Conservation (phyloP, 805 yeast genomes). For the Metschnikowia kofuensis region DNA sequence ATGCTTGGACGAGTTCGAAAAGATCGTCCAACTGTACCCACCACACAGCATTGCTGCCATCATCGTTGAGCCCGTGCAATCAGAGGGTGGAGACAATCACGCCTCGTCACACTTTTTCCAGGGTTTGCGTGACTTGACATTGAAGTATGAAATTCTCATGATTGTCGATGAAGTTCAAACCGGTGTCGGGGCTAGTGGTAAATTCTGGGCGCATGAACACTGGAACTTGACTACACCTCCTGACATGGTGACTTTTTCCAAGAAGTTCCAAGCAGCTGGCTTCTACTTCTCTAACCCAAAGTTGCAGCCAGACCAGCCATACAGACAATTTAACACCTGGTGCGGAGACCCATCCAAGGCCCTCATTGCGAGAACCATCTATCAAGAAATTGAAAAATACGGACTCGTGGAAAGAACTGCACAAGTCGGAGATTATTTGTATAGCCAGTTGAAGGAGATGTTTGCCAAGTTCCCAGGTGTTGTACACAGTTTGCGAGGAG, state of each 20-base stretch:
- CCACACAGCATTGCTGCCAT: constrained; percentile 75
- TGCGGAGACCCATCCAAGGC: constrained; percentile 87
- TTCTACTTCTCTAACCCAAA: constrained; percentile 76
- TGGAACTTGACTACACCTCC: constrained; percentile 73
- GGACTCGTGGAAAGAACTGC: constrained; percentile 54
- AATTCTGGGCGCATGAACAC: constrained; percentile 86
- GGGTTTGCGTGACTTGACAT: constrained; percentile 73
- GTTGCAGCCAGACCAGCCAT: constrained; percentile 68
- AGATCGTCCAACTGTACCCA: constrained; percentile 55
- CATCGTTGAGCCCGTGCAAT: constrained; percentile 86
- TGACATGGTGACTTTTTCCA: constrained; percentile 82
- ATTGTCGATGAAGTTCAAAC: constrained; percentile 89
- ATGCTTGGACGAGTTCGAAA: constrained; percentile 73
- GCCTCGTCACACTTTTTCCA: constrained; percentile 77
- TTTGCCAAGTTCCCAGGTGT: constrained; percentile 52
- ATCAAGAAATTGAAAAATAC: constrained; percentile 58
- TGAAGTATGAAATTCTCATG: constrained; percentile 64
- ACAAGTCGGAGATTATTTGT: constrained; percentile 67
- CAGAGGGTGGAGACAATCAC: constrained; percentile 92
- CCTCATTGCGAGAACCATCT: constrained; percentile 71
- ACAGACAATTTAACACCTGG: constrained; percentile 92
- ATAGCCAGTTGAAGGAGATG: constrained; percentile 49
- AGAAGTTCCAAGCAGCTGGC: constrained; percentile 88
- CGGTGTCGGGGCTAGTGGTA: constrained; percentile 86
- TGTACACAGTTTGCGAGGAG: constrained; percentile 64